phyloP scores from a whole-genome alignment of 345 rosid species.

The Odontarrhena argentea region DNA sequence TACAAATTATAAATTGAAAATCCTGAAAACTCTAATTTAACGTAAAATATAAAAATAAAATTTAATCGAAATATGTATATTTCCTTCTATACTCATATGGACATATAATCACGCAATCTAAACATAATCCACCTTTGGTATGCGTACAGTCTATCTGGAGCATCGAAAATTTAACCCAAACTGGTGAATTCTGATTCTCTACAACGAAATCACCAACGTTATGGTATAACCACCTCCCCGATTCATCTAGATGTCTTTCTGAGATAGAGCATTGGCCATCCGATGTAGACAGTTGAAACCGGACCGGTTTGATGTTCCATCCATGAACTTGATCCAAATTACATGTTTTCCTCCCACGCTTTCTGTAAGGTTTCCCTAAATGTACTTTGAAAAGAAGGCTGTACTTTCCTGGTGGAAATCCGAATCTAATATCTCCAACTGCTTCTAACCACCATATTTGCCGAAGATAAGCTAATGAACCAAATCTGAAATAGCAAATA shows the following conservation, averaged over 20 bases:
- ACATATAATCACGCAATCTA: slow-evolving; percentile 71
- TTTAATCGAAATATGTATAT: slow-evolving; percentile 19
- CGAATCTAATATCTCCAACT: slow-evolving; percentile 71
- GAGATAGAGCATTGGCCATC: slow-evolving; percentile 60
- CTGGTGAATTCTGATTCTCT: slow-evolving; percentile 40
- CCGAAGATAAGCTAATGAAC: slow-evolving; percentile 78
- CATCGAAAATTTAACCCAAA: slow-evolving; percentile 75
- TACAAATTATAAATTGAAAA: not conserved
- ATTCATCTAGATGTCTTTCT: slow-evolving; percentile 56
- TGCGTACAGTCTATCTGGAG: slow-evolving; percentile 97
- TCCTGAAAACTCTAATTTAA: slow-evolving; percentile 9
- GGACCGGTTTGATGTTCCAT: slow-evolving; percentile 80
- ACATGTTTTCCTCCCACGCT: slow-evolving; percentile 64
- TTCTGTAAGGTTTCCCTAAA: slow-evolving; percentile 59
- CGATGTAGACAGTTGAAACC: slow-evolving; percentile 75
- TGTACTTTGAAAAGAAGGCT: slow-evolving; percentile 73
- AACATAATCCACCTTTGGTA: slow-evolving; percentile 88
- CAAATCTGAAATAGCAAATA: slow-evolving; percentile 47
- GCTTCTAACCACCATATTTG: slow-evolving; percentile 98
- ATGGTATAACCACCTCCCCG: slow-evolving; percentile 72
- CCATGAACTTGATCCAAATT: slow-evolving; percentile 81
- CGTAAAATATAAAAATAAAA: not conserved
- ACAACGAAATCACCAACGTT: slow-evolving; percentile 76
- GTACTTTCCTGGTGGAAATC: slow-evolving; percentile 72
- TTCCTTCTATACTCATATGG: slow-evolving; percentile 56